phyloP scores from a whole-genome alignment of 2,329 filamentous ascomycete genomes.

The Fusarium subtropicale region DNA sequence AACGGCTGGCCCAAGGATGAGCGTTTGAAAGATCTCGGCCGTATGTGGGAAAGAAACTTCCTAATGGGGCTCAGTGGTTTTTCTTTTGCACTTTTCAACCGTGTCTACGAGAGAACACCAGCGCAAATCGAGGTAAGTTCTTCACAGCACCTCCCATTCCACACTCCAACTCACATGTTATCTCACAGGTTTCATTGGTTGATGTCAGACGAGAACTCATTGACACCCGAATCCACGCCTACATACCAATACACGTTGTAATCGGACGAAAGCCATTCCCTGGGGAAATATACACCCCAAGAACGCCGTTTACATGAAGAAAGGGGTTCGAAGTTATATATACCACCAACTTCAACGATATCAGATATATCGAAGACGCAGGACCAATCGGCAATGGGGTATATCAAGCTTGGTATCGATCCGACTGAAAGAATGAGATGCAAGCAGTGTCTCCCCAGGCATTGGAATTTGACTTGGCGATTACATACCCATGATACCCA shows the following conservation, averaged over 20 bases:
- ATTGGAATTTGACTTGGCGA: constrained; percentile 22
- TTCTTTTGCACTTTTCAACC: constrained; percentile 56
- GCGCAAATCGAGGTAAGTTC: constrained; percentile 62
- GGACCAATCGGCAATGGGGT: neutral
- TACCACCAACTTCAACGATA: neutral
- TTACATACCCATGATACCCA: constrained; percentile 43
- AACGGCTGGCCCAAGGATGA: constrained; percentile 65
- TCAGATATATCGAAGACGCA: neutral
- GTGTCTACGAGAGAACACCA: constrained; percentile 54
- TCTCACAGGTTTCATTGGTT: constrained; percentile 59
- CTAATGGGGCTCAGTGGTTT: constrained; percentile 59
- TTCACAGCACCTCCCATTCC: neutral
- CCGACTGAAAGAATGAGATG: neutral
- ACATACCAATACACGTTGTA: constrained; percentile 62
- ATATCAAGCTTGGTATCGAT: constrained; percentile 1
- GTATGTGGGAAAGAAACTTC: constrained; percentile 59
- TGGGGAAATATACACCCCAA: constrained; percentile 44
- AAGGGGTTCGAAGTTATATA: neutral
- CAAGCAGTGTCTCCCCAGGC: constrained; percentile 11
- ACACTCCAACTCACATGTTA: constrained; percentile 21
- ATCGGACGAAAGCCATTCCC: constrained; percentile 62
- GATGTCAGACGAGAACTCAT: constrained; percentile 61
- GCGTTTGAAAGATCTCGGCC: constrained; percentile 57
- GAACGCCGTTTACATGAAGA: constrained; percentile 25
- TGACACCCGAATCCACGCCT: constrained; percentile 61